A percentile compares a stretch with the other conserved stretches of the same genome.
phyloP scores from a whole-genome alignment of 495 filamentous ascomycete species.

The Arthonia radiata region DNA sequence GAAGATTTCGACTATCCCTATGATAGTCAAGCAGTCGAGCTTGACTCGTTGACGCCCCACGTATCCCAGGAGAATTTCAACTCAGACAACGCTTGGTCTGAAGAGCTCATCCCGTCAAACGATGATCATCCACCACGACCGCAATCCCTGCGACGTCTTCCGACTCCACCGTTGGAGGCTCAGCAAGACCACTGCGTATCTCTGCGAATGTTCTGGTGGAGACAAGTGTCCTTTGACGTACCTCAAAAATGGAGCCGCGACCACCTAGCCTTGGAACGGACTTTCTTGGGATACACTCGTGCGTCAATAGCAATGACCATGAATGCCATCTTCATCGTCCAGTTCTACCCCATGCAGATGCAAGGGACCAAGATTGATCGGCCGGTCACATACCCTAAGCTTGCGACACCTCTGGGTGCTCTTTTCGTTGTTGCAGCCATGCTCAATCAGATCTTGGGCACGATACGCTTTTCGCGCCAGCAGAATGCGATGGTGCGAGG shows the following conservation, averaged over 20 bases:
- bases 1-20: too few species aligned
- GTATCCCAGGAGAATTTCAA: too few species aligned
- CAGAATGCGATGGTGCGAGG: conserved; percentile 42
- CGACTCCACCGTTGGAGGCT: conserved; percentile 56
- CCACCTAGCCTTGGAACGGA: conserved; percentile 45
- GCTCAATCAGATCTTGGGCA: conserved; percentile 28
- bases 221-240: too few species aligned
- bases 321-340: conserved; percentile 36
- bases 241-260: too few species aligned
- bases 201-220: too few species aligned
- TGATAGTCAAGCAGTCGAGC: too few species aligned
- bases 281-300: conserved; percentile 54
- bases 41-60: too few species aligned
- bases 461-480: conserved; percentile 41
- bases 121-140: too few species aligned
- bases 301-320: conserved; percentile 46
- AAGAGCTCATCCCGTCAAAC: too few species aligned
- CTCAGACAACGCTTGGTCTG: too few species aligned
- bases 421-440: conserved; percentile 33
- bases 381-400: conserved; percentile 25
- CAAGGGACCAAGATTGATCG: conserved; percentile 22
- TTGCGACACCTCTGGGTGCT: conserved; percentile 40
- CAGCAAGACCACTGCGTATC: conserved; percentile 45
- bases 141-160: too few species aligned
- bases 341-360: conserved; percentile 46